Base-by-base conservation (phyloP, 805 yeast species). In the Sugiyamaella floridensis region DNA sequence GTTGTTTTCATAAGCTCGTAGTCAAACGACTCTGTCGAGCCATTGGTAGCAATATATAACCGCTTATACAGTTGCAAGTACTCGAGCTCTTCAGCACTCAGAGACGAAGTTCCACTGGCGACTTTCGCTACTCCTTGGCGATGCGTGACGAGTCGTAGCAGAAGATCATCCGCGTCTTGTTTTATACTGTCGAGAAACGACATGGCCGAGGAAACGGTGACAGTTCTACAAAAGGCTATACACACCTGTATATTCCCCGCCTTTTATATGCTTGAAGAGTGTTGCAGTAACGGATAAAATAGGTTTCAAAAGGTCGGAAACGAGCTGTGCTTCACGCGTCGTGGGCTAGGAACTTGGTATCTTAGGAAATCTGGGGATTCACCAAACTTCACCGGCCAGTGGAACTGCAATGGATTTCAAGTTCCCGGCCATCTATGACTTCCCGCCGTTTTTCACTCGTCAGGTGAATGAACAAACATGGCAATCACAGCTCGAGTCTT, bases 371-470 rank as follows among this genome's bases (percentile, higher is more conserved):
- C n/a, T 14, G 12, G 12, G 37, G 37, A 20, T 44, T 20, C 22
- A 44, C 22, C 19, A 19, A 19, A 10, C 44, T n/a, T 29, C n/a
- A 47, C 45, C 49, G 26, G 26, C 26, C 6, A 22, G 6, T 22
- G 3, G 26, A 6, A 32, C 12, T 8, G n/a, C 37, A 14, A 32
- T 32, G 37, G 37, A 32, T 32, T 59, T 58, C 51, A 50, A 50
- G 49, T 73, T 72, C 50, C 86, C 87, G 4, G 66, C 76, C 3
- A 81, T 83, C 16, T 81, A 82, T 62, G 73, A 80, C 40, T 92
- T 89, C 67, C 97, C 97, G 5, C 99, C 99, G 0, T 80, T 92
- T 59, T 92, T 82, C 71, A 93, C 98, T 8, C 76, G 81, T 55
- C 99, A 92, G 69, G 89, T 93, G 19, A 90, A 92, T 61, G 77